Base-by-base conservation (phyloP, 768 basidiomycete species). In the Agaricus bisporus region DNA sequence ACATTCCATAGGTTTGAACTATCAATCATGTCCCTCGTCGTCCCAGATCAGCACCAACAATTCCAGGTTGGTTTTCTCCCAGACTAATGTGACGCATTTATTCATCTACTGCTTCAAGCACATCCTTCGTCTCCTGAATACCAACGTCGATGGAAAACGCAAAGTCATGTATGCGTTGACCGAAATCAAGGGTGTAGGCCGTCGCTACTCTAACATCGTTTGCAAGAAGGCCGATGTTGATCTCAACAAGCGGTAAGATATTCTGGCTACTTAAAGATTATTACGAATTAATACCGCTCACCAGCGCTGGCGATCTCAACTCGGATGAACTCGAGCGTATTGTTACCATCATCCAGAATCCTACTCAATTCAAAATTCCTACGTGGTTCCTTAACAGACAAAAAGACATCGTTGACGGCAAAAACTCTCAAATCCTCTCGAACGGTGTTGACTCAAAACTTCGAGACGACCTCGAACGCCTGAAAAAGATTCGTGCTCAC, bases 141-240 rank as follows among this genome's bases (percentile, higher is more conserved):
- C 97, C 70, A 98, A 98, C 78, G 97, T 99, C 61, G 95, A 98
- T 73, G 97, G 97, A 63, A 95, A 95, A 71, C 86, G 97, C 64
- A 99, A 99, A 79, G 88, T 99, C 73, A 98, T 93, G 90, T 98
- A 93, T 72, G 95, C 97, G 65, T 71, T 98, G 78, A 98, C 97
- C 45, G 97, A 99, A 79, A 99, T 99, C 82, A 98, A 98, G 82
- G 97, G 97, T 84, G 97, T 99, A 57, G 97, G 97, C 65, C 88
- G 97, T 60, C 89, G 97, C 50, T 99, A 98, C 76, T 86, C 97
- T 68, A 98, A 98, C 77, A 75, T 98, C 65, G 95, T 98, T 63
- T 98, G 97, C 85, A 98, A 98, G 77, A 99, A 99, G 80, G 97
- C 97, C 58, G 97, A 98, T 76, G 92, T 99, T 39, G 95, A 98